Evolutionary conservation across 1,284 basidiomycete species (phyloP), one percentile per base, ranked within the genome.

Genomic region (Cryptococcus sp.): DNA sequence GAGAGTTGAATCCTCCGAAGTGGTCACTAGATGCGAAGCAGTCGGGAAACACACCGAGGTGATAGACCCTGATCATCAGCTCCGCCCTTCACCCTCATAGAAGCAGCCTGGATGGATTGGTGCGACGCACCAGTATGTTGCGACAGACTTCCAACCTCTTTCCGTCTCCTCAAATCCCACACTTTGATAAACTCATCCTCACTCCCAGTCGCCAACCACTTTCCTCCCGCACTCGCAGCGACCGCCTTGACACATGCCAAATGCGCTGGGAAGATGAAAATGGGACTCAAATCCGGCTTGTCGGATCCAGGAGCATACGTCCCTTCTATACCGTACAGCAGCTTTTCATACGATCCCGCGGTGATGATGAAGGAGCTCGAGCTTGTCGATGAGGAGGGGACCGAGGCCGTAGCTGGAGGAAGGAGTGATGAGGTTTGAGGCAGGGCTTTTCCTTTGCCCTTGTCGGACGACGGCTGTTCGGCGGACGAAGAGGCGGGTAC

Each of bases 261-360:
- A 73, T 97, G 94, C 0, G 94, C 94, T 26, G 94, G 92, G 74
- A 97, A 97, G 54, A 92, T 90, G 73, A 98, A 98, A 45, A 87
- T 80, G 0, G 94, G 91, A 55, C 84, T 83, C 18, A 95, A 69
- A 48, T 59, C 47, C 10, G 55, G 50, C 18, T 50, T 26, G n/a
- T 49, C 48, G 16, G 44, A 69, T 47, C 35, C 77, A 71, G 47
- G 46, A 12, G 64, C 65, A 43, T 65, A 64, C 0, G 79, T 76
- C 21, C 85, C 89, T 56, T 90, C 81, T 21, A 97, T 76, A 25
- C 94, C 94, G 65, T 97, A 97, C 14, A 97, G 78, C 10, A 97
- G 77, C 63, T 94, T 93, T 77, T 98, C 94, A 72, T 97, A 97
- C 10, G 90, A 87, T 0, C 94, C 94, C 0, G 84, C 86, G 26